Evolutionary conservation across 2,329 filamentous ascomycete genomes (phyloP), one percentile per base, ranked within the genome.

Genomic region (Alternaria sp.): DNA sequence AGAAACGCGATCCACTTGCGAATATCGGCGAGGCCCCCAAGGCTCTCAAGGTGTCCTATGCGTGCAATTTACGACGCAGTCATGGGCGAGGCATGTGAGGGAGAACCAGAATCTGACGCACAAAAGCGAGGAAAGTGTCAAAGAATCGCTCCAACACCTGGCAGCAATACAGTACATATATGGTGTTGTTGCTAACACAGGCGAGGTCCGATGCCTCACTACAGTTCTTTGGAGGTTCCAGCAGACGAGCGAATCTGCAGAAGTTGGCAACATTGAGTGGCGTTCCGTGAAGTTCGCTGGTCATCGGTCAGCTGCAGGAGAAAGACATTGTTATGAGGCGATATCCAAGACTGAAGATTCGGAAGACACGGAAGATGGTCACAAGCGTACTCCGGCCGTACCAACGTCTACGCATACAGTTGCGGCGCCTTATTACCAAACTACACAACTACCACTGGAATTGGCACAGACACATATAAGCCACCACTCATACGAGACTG

Each of bases 161-260:
- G 81, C 77, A 1, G 82, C 81, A 5, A 74, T 79, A 5, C 82
- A 84, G 59, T 81, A 84, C 52, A 72, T 84, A 26, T 79, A 78
- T 32, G 79, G 80, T 12, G 68, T 74, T 9, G 65, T 72, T 6
- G 72, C 74, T 6, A 67, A 70, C 21, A 70, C 69, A 1, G 66
- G 72, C 11, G 65, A 71, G 21, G 57, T 65, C 8, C 68, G 74
- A 28, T 72, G 77, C 13, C 62, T 81, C 3, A 66, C 80, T 17
- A 77, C 77, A 0, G 74, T 82, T n/a, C 73, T 79, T 4, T 81
- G 79, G 78, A 74, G 77, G 1, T 81, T 81, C 66, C 67, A 69
- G 12, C 77, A 80, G 44, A 76, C 74, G 1, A 62, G 63, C 13
- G 69, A 57, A 23, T 66, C 64, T 26, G 66, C 73, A 5, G 74